These are phyloP conservation scores for Escovopsis sp. DNA, from an alignment of 2,329 filamentous ascomycete species.

Conservation along the genomic window DNA sequence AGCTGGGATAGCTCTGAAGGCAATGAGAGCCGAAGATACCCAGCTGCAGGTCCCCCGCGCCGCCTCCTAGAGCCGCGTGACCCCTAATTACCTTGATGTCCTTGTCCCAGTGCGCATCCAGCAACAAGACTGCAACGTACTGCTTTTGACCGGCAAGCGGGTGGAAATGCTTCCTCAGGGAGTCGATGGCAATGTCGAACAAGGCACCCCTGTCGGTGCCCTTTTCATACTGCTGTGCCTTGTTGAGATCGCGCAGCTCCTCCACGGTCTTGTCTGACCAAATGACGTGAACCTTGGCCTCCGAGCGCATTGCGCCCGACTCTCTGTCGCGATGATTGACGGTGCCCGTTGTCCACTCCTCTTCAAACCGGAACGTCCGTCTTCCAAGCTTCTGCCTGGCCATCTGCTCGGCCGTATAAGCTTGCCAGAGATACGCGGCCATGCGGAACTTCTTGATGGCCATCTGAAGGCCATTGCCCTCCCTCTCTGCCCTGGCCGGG, in stretches of 20 bases:
- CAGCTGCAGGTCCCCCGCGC: conserved; percentile 58
- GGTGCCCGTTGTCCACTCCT: conserved; percentile 82
- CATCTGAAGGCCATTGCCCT: conserved; percentile 68
- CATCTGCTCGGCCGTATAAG: conserved; percentile 96
- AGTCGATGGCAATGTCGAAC: conserved; percentile 62
- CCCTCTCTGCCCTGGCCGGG: conserved; percentile 58
- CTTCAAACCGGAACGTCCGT: conserved; percentile 78
- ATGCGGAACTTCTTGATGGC: conserved; percentile 86
- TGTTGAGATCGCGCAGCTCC: conserved; percentile 64
- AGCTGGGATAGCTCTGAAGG: conserved; percentile 79
- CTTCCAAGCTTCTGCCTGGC: conserved; percentile 74
- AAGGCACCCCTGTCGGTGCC: conserved; percentile 59
- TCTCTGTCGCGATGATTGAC: conserved; percentile 61
- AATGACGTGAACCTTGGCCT: conserved; percentile 81
- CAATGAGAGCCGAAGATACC: conserved; percentile 88
- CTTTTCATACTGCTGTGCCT: conserved; percentile 61
- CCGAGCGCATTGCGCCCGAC: conserved; percentile 64
- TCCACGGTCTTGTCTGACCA: conserved; percentile 69
- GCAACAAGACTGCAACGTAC: conserved; percentile 73
- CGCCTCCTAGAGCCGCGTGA: conserved; percentile 72
- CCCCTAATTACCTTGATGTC: conserved; percentile 54
- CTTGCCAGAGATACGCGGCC: conserved; percentile 93
- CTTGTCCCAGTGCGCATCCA: conserved; percentile 83
- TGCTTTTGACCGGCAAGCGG: conserved; percentile 64
- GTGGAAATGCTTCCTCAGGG: conserved; percentile 64